Evolutionary conservation across 106 monocot genomes (phyloP).

Genomic region (Platanthera zijinensis): DNA sequence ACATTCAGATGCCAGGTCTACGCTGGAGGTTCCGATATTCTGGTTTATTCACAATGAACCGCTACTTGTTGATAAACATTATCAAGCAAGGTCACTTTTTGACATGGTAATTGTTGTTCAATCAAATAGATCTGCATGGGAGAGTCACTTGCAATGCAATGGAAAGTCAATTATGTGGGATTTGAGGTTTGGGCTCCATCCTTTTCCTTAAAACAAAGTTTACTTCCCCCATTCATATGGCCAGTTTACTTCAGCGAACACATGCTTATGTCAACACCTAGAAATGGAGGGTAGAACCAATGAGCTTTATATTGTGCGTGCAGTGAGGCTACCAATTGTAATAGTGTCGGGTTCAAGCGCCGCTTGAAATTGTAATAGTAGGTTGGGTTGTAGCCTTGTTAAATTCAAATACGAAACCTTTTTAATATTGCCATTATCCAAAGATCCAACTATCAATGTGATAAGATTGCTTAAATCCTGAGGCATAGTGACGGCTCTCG

Average conservation of each 20-base stretch:
- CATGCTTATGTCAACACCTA: background rate
- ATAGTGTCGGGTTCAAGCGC: background rate
- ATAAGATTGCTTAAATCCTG: background rate
- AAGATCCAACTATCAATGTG: background rate
- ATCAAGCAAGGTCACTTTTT: constrained; percentile 78
- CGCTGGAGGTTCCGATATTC: constrained; percentile 85
- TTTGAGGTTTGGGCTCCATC: constrained; percentile 46
- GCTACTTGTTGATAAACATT: constrained; percentile 84
- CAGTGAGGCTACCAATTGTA: background rate
- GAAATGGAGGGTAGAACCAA: background rate
- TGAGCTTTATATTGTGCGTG: background rate
- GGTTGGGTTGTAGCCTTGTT: background rate
- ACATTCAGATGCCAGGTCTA: constrained; percentile 57
- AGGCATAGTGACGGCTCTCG: no score
- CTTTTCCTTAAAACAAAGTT: background rate
- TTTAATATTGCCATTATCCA: background rate
- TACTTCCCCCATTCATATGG: background rate
- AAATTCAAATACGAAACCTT: background rate
- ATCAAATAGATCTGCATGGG: constrained; percentile 77
- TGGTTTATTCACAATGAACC: constrained; percentile 93
- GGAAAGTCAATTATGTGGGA: constrained; percentile 72
- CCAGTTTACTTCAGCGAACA: background rate
- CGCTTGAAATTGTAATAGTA: background rate
- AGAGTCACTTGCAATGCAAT: constrained; percentile 95
- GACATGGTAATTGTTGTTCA: constrained; percentile 97